A percentile compares a stretch with the other conserved stretches of the same genome.
These are phyloP conservation scores for Ochetophila trinervis DNA, from an alignment of 306 rosid genomes.

Conservation along the genomic window DNA sequence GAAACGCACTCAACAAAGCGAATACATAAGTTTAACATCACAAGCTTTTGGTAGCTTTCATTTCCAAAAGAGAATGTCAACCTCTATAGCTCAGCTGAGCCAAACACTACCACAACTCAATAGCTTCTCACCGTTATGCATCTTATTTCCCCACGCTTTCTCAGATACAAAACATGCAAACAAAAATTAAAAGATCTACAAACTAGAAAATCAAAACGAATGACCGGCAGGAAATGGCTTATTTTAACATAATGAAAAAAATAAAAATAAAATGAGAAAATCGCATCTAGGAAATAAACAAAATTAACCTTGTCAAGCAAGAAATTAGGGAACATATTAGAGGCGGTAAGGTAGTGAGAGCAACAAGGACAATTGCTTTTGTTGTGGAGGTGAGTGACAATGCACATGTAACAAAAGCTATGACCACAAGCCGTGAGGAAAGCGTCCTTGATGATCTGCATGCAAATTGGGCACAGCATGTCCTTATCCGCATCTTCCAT, in stretches of 20 bases:
- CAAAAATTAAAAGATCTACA: neutral
- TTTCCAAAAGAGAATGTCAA: too few species aligned
- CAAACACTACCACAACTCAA: conserved; percentile 27
- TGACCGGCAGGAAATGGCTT: too few species aligned
- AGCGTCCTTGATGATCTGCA: conserved; percentile 76
- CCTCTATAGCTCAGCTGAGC: conserved; percentile 2
- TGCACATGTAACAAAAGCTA: conserved; percentile 78
- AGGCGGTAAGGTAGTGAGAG: conserved; percentile 51
- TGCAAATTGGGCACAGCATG: conserved; percentile 74
- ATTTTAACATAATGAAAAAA: too few species aligned
- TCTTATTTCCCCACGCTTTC: conserved; percentile 2
- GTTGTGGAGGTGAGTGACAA: conserved; percentile 66
- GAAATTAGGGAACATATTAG: conserved; percentile 60
- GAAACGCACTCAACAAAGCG: too few species aligned
- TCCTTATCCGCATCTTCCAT: conserved; percentile 44
- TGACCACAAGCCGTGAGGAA: conserved; percentile 78
- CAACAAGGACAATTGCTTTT: conserved; percentile 88
- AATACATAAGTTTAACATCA: too few species aligned
- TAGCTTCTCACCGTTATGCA: too few species aligned
- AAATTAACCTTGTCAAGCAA: conserved; percentile 64
- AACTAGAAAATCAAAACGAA: neutral
- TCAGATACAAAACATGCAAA: conserved; percentile 5
- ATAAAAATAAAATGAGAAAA: neutral
- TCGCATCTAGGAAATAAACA: neutral
- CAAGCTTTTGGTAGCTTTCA: too few species aligned